phyloP scores from a whole-genome alignment of 2,329 filamentous ascomycete genomes.

The Tolypocladium pustulatum region DNA sequence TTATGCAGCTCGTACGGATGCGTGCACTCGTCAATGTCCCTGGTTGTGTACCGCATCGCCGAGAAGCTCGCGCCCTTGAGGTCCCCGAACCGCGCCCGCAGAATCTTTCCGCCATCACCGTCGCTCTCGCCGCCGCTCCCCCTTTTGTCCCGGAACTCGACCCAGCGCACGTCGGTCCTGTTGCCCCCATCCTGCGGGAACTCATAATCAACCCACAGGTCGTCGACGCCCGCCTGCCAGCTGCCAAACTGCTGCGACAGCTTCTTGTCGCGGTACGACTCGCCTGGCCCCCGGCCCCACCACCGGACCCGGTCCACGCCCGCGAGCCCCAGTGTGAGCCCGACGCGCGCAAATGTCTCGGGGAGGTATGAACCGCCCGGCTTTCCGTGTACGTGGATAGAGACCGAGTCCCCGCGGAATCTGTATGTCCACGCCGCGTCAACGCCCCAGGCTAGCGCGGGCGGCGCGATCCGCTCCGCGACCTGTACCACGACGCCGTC shows the following conservation, averaged over 20 bases:
- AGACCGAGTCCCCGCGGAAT: slow-evolving; percentile 37
- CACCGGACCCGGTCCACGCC: slow-evolving; percentile 36
- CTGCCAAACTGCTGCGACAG: slow-evolving; percentile 46
- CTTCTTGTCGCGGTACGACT: slow-evolving; percentile 59
- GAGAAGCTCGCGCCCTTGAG: slow-evolving; percentile 43
- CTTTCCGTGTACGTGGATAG: slow-evolving; percentile 37
- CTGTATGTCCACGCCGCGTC: slow-evolving; percentile 42
- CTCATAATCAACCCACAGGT: slow-evolving; percentile 52
- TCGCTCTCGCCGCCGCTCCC: slow-evolving; percentile 5
- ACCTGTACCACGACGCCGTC: slow-evolving; percentile 30
- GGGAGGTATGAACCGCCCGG: slow-evolving; percentile 39
- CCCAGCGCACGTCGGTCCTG: slow-evolving; percentile 51
- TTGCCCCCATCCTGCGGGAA: slow-evolving; percentile 60
- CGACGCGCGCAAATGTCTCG: slow-evolving; percentile 50
- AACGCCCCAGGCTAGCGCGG: slow-evolving; percentile 51
- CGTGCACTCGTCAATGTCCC: slow-evolving; percentile 39
- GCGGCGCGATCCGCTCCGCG: slow-evolving; percentile 47
- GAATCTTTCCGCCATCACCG: slow-evolving; percentile 16
- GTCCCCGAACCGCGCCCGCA: slow-evolving; percentile 35
- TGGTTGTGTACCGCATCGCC: slow-evolving; percentile 42
- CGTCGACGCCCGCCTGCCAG: slow-evolving; percentile 34
- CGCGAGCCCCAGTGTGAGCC: slow-evolving; percentile 38
- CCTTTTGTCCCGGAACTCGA: slow-evolving; percentile 41
- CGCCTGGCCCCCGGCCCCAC: slow-evolving; percentile 58
- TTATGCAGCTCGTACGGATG: slow-evolving; percentile 52